Percentiles rank a stretch among this genome's conserved stretches.
phyloP scores from a whole-genome alignment of 495 filamentous ascomycete species.

The Aspergillus saccharolyticus region DNA sequence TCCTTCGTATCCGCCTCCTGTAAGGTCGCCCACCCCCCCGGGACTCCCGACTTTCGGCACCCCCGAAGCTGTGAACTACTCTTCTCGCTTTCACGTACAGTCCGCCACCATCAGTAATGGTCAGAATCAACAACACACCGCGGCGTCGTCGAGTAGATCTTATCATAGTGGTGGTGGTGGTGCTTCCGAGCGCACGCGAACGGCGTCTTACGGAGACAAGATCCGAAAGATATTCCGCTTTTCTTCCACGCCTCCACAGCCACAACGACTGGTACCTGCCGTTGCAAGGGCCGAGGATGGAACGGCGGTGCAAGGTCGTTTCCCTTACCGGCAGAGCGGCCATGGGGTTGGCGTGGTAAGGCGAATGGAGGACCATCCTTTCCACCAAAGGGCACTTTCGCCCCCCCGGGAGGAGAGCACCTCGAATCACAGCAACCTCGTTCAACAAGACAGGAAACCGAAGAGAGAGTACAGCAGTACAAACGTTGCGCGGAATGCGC shows the following conservation, averaged over 20 bases:
- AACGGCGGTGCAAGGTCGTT: constrained; percentile 34
- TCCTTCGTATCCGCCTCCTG: constrained; percentile 38
- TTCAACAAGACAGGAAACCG: not conserved
- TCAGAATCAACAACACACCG: constrained; percentile 6
- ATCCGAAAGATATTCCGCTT: constrained; percentile 30
- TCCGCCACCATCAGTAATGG: not conserved
- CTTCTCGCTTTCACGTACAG: constrained; percentile 22
- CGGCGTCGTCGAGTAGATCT: not conserved
- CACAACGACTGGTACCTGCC: constrained; percentile 5
- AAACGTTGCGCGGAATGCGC: not conserved
- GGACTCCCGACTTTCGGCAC: constrained; percentile 45
- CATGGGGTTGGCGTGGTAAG: constrained; percentile 29
- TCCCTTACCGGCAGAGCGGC: constrained; percentile 35
- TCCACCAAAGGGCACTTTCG: constrained; percentile 26
- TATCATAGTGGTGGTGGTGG: not conserved
- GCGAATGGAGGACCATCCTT: constrained; percentile 32
- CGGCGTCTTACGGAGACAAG: constrained; percentile 19
- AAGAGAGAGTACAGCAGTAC: not conserved
- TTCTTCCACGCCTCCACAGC: constrained; percentile 7
- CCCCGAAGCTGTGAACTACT: constrained; percentile 35
- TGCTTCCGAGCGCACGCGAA: constrained; percentile 2
- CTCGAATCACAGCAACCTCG: not conserved
- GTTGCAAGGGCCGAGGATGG: constrained; percentile 35
- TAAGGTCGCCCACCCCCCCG: constrained; percentile 41
- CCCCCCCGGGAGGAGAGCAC: constrained; percentile 13